Conservation (phyloP, 2,329 filamentous ascomycete species). For the Fusarium denticulatum region DNA sequence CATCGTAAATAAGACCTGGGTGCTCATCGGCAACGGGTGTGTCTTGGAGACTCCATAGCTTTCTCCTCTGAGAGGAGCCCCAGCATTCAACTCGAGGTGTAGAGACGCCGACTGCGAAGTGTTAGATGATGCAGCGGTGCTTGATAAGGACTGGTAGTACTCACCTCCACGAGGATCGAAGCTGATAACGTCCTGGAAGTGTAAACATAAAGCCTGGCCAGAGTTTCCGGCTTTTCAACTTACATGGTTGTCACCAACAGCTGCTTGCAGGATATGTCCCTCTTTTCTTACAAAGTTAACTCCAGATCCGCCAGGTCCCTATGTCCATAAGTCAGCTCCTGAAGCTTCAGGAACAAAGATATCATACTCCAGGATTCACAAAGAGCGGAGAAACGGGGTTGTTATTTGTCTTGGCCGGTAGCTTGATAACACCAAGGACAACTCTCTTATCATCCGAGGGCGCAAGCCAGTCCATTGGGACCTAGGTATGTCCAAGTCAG, state of each 20-base stretch:
- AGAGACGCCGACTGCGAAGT: slow-evolving; percentile 55
- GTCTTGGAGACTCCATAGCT: slow-evolving; percentile 56
- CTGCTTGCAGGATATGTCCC: slow-evolving; percentile 51
- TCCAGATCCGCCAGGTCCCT: slow-evolving; percentile 62
- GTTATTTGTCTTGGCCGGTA: slow-evolving; percentile 45
- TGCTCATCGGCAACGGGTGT: slow-evolving; percentile 58
- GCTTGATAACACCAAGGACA: slow-evolving; percentile 46
- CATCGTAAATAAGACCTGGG: slow-evolving; percentile 57
- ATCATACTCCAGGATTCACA: slow-evolving; percentile 49
- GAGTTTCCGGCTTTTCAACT: slow-evolving; percentile 19
- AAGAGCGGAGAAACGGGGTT: slow-evolving; percentile 46
- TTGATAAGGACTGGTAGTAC: neutral
- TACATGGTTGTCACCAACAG: slow-evolving; percentile 59
- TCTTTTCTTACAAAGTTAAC: slow-evolving; percentile 47
- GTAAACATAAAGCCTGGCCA: neutral
- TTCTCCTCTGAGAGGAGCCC: slow-evolving; percentile 53
- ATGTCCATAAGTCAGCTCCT: neutral
- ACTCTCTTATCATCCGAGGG: slow-evolving; percentile 44
- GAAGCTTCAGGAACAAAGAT: neutral
- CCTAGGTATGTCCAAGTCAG: slow-evolving; percentile 31
- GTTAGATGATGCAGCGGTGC: neutral
- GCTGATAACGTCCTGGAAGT: slow-evolving; percentile 56
- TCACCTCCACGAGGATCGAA: slow-evolving; percentile 61
- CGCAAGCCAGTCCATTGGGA: slow-evolving; percentile 50
- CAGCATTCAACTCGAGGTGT: slow-evolving; percentile 63